Percentiles rank a stretch among this genome's conserved stretches.
Conservation (phyloP, 2,329 filamentous ascomycete genomes). For the Shiraia sp. region DNA sequence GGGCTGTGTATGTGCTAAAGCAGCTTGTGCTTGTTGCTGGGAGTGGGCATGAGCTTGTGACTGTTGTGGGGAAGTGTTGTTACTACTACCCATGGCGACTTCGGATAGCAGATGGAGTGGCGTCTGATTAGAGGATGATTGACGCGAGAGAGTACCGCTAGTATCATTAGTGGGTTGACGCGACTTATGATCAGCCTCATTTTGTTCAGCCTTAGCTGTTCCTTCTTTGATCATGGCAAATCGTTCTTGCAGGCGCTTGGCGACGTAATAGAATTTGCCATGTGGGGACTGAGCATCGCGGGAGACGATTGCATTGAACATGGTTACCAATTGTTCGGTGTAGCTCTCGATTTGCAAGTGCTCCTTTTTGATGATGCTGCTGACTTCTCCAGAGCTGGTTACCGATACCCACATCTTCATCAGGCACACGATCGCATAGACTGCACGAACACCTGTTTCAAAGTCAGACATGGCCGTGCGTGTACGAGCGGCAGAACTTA, state of each 20-base stretch:
- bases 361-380: conserved; percentile 54
- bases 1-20: conserved; percentile 24
- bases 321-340: conserved; percentile 50
- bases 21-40: conserved; percentile 31
- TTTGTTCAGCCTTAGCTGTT: conserved; percentile 32
- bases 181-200: conserved; percentile 26
- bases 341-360: conserved; percentile 53
- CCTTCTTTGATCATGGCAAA: conserved; percentile 51
- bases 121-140: conserved; percentile 39
- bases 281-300: conserved; percentile 49
- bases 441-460: conserved; percentile 54
- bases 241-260: conserved; percentile 50
- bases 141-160: conserved; percentile 21
- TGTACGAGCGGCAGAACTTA: conserved; percentile 18
- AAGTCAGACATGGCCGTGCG: conserved; percentile 17
- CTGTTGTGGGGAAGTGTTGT: conserved; percentile 16
- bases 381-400: conserved; percentile 53
- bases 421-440: conserved; percentile 61
- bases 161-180: conserved; percentile 20
- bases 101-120: conserved; percentile 46
- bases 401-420: conserved; percentile 64
- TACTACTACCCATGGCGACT: conserved; percentile 45
- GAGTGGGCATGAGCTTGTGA: conserved; percentile 17
- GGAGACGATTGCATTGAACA: conserved; percentile 51
- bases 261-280: conserved; percentile 53